Conservation (phyloP, 768 basidiomycete genomes). For the Ramaria sp. region DNA sequence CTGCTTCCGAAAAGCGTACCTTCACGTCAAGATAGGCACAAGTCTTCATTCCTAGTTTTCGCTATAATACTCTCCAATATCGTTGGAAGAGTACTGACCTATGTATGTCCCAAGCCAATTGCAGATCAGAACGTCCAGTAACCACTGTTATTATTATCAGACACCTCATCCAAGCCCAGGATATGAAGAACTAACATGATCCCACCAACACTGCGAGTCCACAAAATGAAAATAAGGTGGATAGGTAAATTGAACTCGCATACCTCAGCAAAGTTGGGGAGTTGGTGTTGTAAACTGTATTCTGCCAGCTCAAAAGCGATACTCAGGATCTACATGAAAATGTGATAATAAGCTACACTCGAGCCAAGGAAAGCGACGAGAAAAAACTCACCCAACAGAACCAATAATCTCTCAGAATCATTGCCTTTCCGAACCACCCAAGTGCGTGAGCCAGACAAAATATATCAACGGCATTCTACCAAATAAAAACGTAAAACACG, state of each 20-base stretch:
- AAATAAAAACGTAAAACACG: not conserved
- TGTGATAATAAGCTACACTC: too few relatives aligned
- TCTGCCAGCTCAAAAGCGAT: conserved; percentile 84
- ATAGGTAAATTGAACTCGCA: conserved; percentile 16
- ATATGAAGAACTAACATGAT: conserved; percentile 49
- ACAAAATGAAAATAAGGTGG: conserved; percentile 16
- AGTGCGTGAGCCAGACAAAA: conserved; percentile 79
- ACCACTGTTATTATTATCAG: conserved; percentile 42
- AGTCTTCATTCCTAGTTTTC: conserved; percentile 62
- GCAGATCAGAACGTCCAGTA: conserved; percentile 76
- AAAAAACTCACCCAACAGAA: conserved; percentile 68
- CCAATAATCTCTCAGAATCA: conserved; percentile 87
- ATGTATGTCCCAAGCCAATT: conserved; percentile 84
- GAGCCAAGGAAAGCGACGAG: too few relatives aligned
- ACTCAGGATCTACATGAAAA: conserved; percentile 54
- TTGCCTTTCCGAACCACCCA: conserved; percentile 87
- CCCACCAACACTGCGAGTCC: conserved; percentile 76
- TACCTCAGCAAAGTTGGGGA: conserved; percentile 85
- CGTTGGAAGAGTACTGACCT: conserved; percentile 31
- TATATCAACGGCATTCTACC: conserved; percentile 69
- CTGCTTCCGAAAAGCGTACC: conserved; percentile 29
- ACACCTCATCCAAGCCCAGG: not conserved
- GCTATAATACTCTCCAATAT: conserved; percentile 11
- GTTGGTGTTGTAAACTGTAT: conserved; percentile 78
- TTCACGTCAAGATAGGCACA: conserved; percentile 86